phyloP scores from a whole-genome alignment of 495 filamentous ascomycete species.

The Aspergillus cavernicola region DNA sequence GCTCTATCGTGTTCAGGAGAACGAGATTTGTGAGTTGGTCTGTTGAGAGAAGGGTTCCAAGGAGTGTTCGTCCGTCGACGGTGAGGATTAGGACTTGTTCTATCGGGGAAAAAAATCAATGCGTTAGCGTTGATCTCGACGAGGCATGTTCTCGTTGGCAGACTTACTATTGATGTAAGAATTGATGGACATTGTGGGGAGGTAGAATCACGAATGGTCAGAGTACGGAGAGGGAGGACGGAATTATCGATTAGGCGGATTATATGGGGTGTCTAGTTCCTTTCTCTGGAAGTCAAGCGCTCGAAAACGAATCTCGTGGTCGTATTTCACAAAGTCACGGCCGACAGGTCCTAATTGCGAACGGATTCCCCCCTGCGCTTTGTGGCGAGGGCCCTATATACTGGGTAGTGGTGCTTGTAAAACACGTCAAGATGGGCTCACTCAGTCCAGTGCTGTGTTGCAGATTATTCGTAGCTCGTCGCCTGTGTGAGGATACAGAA shows the following conservation, averaged over 20 bases:
- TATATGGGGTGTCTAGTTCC: no score
- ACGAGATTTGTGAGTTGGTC: constrained; percentile 94
- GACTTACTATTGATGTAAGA: constrained; percentile 62
- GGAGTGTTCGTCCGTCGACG: constrained; percentile 83
- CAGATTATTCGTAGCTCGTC: no score
- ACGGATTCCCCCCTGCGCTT: no score
- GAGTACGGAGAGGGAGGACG: background rate
- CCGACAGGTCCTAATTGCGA: no score
- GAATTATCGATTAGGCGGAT: background rate
- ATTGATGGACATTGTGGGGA: constrained; percentile 58
- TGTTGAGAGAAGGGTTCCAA: constrained; percentile 78
- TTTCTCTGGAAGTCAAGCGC: background rate
- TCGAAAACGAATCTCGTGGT: no score
- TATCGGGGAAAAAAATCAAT: constrained; percentile 32
- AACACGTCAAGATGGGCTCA: no score
- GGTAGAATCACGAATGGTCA: background rate
- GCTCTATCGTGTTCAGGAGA: constrained; percentile 77
- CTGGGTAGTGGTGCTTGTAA: no score
- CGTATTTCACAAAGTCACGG: no score
- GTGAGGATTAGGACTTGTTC: constrained; percentile 92
- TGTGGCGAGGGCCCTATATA: no score
- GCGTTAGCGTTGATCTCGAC: constrained; percentile 23
- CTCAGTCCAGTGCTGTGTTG: no score
- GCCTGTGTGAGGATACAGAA: background rate
- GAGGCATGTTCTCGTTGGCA: background rate